Base-by-base conservation (phyloP, 2,329 filamentous ascomycete genomes). In the Ophiostoma montium region DNA sequence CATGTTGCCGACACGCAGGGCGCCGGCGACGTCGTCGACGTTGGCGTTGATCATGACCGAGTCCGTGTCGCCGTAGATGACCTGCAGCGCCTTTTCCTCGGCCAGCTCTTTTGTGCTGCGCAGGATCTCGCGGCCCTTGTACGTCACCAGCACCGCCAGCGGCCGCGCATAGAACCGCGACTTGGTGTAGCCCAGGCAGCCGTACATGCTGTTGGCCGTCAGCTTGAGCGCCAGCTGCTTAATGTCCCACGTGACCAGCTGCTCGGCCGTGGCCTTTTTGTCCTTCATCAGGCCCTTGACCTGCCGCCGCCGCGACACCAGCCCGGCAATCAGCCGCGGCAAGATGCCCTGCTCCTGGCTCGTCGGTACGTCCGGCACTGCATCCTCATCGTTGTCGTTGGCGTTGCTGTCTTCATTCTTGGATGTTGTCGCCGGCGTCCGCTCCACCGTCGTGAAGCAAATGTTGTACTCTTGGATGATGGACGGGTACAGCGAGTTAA, bases 31-130 rank as follows among this genome's bases (percentile, higher is more conserved):
- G 56, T 85, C 94, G 65, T 95, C 86, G 49, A 92, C 88, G 61
- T 96, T 96, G 55, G 92, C 94, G 61, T 98, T 98, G 71, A 98
- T 96, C 92, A 98, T 98, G 67, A 98, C 92, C 9, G 92, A 98
- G 66, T 98, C 92, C 12, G 92, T 98, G 67, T 98, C 92, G 69
- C 92, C 92, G 59, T 98, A 98, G 55, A 98, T 96, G 63, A 98
- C 92, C 60, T 92, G 85, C 30, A 98, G 75, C 52, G 88, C 82
- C 57, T 85, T 89, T 59, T 80, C 86, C 66, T 98, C 92, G 10
- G 92, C 92, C 53, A 98, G 76, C 48, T 94, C 89, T 65, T 96
- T 98, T 50, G 92, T 98, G 62, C 86, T 94, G 55, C 86, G 80
- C 52, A 98, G 72, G 76, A 98, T 96, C 69, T 98, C 92, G 70